Conservation (phyloP, 495 filamentous ascomycete genomes). For the Trichoderma orchidacearum region DNA sequence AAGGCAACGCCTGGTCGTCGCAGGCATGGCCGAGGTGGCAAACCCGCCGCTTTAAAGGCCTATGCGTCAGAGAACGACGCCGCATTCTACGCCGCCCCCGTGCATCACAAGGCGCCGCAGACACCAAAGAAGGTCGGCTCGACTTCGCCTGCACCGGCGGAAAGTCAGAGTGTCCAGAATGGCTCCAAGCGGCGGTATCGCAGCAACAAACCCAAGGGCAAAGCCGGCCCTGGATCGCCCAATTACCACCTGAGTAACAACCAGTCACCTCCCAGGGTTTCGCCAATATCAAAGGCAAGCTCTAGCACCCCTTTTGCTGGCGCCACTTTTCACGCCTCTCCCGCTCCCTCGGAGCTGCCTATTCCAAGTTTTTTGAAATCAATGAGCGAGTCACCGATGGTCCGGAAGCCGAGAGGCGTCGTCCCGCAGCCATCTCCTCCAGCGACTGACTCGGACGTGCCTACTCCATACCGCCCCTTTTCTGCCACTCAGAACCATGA, state of each 20-base stretch:
- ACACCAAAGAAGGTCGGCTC: constrained; percentile 22
- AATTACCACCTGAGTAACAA: constrained; percentile 22
- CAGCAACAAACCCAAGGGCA: constrained; percentile 17
- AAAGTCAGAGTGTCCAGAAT: neutral
- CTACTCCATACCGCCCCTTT: constrained; percentile 20
- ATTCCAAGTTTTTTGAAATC: constrained; percentile 88
- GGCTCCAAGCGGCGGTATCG: constrained; percentile 17
- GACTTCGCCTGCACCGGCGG: constrained; percentile 8
- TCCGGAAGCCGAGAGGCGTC: constrained; percentile 14
- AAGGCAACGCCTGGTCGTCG: constrained; percentile 27
- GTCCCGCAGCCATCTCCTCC: constrained; percentile 22
- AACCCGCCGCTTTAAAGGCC: constrained; percentile 20
- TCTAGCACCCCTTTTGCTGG: constrained; percentile 68
- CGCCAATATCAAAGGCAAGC: constrained; percentile 13
- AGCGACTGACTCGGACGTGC: constrained; percentile 26
- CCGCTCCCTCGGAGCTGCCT: constrained; percentile 82
- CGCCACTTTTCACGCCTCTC: constrained; percentile 89
- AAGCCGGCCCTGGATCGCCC: constrained; percentile 15
- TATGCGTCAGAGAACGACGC: constrained; percentile 38
- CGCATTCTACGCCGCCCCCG: constrained; percentile 7
- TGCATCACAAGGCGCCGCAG: constrained; percentile 10
- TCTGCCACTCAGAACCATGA: constrained; percentile 31
- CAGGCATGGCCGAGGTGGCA: constrained; percentile 12
- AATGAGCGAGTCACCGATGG: constrained; percentile 45
- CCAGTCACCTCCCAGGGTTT: constrained; percentile 24